phyloP scores from a whole-genome alignment of 108 stramenopile genomes.

The Cyclotella atomus region DNA sequence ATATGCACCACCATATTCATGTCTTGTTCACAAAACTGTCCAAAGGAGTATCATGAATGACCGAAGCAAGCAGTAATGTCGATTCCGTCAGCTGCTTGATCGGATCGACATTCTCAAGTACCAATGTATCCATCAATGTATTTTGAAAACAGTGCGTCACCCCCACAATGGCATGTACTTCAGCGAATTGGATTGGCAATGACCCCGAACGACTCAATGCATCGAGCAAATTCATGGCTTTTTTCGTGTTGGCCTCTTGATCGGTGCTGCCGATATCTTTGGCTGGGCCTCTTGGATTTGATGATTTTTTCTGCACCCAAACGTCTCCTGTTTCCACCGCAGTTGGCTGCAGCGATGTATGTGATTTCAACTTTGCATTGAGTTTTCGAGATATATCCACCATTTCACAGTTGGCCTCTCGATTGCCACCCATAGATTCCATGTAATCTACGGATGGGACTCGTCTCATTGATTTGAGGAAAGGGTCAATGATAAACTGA shows the following conservation, averaged over 20 bases:
- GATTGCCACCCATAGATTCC: neutral
- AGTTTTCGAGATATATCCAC: neutral
- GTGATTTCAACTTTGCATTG: neutral
- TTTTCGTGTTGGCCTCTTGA: neutral
- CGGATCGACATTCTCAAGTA: conserved; percentile 47
- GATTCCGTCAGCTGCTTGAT: conserved; percentile 47
- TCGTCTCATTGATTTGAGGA: neutral
- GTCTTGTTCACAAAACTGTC: neutral
- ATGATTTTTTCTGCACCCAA: neutral
- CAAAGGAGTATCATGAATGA: neutral
- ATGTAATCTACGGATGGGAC: conserved; percentile 17
- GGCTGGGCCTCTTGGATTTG: neutral
- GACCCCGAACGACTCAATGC: conserved; percentile 49
- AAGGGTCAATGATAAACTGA: neutral
- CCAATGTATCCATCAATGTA: conserved; percentile 47
- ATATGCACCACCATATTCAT: too few relatives aligned
- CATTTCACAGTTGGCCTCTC: neutral
- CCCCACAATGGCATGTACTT: conserved; percentile 48
- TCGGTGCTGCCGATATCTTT: neutral
- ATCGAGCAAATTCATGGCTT: conserved; percentile 53
- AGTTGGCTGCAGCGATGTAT: neutral
- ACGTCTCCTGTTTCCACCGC: neutral
- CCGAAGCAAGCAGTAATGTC: conserved; percentile 2
- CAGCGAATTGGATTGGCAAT: conserved; percentile 21
- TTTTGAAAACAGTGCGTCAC: too few relatives aligned